Percentiles rank a stretch among this genome's conserved stretches.
These are phyloP conservation scores for Salix purpurea DNA, from an alignment of 345 rosid species.

Conservation along the genomic window DNA sequence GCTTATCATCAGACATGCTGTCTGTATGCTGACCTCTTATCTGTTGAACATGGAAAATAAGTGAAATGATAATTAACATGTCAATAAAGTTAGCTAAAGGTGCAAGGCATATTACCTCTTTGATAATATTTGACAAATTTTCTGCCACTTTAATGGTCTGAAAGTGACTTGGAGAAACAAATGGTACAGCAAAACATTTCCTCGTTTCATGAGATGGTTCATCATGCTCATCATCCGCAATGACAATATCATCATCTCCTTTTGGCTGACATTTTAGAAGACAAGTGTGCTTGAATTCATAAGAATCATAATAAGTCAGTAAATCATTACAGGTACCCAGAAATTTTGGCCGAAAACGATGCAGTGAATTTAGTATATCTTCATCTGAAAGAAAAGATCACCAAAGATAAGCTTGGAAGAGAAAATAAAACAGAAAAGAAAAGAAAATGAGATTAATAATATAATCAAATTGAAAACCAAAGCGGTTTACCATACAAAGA, in stretches of 20 bases:
- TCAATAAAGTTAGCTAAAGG: conserved; percentile 6
- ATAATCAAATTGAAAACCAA: not conserved
- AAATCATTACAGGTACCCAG: conserved; percentile 42
- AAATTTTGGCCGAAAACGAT: conserved; percentile 73
- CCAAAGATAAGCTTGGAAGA: conserved; percentile 3
- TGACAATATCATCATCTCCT: conserved; percentile 29
- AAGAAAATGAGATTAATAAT: not conserved
- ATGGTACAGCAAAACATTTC: conserved; percentile 69
- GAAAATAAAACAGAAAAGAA: conserved; percentile 2
- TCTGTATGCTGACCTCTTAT: conserved; percentile 45
- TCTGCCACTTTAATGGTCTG: conserved; percentile 42
- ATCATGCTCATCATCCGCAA: conserved; percentile 39
- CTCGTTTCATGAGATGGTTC: conserved; percentile 35
- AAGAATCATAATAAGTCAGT: conserved; percentile 56
- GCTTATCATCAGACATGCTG: conserved; percentile 18
- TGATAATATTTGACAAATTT: conserved; percentile 40
- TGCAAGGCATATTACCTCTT: conserved; percentile 54
- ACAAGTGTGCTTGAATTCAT: conserved; percentile 67
- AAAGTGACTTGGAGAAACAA: conserved; percentile 55
- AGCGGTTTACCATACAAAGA: conserved; percentile 1
- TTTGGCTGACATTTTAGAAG: conserved; percentile 40
- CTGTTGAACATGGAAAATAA: conserved; percentile 31
- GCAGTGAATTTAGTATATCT: conserved; percentile 59
- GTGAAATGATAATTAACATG: conserved; percentile 13
- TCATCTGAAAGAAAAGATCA: conserved; percentile 55